A percentile compares a stretch with the other conserved stretches of the same genome.
Evolutionary conservation across 192 early-diverging fungal genomes (phyloP).

Genomic region (Mycoemilia scoparia): DNA sequence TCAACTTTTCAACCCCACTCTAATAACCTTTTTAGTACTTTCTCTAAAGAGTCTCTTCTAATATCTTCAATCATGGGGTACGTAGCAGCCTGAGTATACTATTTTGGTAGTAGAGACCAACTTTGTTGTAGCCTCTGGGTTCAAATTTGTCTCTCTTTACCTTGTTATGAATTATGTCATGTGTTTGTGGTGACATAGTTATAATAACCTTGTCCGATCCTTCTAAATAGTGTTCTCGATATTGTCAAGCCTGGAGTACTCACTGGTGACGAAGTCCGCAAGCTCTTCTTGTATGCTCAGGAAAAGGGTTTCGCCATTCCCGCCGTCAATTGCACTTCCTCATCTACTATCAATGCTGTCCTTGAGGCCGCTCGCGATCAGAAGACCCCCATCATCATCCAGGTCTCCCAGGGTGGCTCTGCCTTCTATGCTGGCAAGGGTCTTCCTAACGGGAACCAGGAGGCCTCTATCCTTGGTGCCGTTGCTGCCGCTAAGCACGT

Average conservation of each 20-base stretch:
- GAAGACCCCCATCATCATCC: conserved; percentile 85
- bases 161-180: no score
- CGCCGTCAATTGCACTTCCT: conserved; percentile 90
- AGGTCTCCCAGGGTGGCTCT: conserved; percentile 87
- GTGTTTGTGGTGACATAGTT: no score
- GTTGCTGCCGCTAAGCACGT: conserved; percentile 81
- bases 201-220: no score
- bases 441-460: conserved; percentile 69
- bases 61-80: no score
- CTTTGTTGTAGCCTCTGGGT: no score
- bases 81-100: no score
- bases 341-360: conserved; percentile 78
- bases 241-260: conserved; percentile 81
- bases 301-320: conserved; percentile 86
- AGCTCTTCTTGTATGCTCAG: conserved; percentile 52
- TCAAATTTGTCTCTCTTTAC: no score
- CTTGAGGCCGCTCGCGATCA: conserved; percentile 88
- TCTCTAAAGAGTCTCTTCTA: no score
- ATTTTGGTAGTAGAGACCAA: no score
- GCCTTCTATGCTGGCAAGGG: conserved; percentile 91
- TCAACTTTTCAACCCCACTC: no score
- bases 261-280: conserved; percentile 81
- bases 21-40: no score
- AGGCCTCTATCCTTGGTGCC: conserved; percentile 75
- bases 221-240: conserved; percentile 59